A percentile compares a stretch with the other conserved stretches of the same genome.
phyloP scores from a whole-genome alignment of 2,329 filamentous ascomycete genomes.

The Sporothrix humicola region DNA sequence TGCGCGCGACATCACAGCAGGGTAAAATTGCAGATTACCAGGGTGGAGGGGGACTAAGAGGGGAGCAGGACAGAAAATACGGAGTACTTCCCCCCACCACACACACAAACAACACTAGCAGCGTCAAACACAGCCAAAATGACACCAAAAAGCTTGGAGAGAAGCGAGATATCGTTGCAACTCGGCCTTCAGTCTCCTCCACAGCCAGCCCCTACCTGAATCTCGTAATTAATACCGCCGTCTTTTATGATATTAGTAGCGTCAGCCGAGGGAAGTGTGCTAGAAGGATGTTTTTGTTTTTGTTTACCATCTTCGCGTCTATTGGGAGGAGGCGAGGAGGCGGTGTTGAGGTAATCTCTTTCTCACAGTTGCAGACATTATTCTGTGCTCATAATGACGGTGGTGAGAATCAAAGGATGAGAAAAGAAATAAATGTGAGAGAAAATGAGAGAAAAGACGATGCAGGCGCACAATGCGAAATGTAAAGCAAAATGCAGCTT shows the following conservation, averaged over 20 bases:
- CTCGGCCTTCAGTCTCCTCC: slow-evolving; percentile 14
- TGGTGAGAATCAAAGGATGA: slow-evolving; percentile 1
- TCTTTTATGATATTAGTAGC: slow-evolving; percentile 19
- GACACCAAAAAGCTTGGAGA: neutral
- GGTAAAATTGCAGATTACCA: slow-evolving; percentile 23
- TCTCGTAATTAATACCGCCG: slow-evolving; percentile 10
- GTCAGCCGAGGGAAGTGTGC: slow-evolving; percentile 7
- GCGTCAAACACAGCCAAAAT: neutral
- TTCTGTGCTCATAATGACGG: neutral
- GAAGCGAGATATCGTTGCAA: slow-evolving; percentile 8
- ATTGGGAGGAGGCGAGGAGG: neutral
- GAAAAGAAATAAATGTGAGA: neutral
- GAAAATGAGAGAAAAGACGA: neutral
- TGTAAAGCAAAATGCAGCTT: neutral
- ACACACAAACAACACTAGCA: neutral
- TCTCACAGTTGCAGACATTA: neutral
- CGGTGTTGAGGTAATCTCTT: neutral
- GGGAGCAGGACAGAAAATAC: slow-evolving; percentile 15
- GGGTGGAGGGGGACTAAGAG: neutral
- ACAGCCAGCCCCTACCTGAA: neutral
- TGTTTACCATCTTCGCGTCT: slow-evolving; percentile 16
- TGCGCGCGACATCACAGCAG: slow-evolving; percentile 24
- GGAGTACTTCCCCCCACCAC: slow-evolving; percentile 13
- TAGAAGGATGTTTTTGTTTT: neutral
- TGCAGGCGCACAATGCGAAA: neutral